Conservation (phyloP, 257 asterid genomes). For the Gentiana straminea region DNA sequence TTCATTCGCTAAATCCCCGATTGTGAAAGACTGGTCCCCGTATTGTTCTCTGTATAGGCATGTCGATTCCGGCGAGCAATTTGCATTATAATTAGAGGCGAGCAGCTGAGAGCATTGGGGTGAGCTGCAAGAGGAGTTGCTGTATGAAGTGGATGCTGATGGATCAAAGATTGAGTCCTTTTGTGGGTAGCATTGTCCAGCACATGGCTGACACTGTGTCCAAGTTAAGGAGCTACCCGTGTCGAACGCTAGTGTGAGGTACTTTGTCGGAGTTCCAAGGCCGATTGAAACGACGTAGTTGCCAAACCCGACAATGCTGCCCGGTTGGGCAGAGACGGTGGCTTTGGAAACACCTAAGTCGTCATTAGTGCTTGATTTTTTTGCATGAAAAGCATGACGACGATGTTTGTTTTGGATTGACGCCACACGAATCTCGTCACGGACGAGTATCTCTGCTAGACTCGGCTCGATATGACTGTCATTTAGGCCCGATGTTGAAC, state of each 20-base stretch:
- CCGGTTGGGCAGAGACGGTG: slow-evolving; percentile 34
- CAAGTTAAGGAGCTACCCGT: slow-evolving; percentile 85
- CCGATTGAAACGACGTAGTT: slow-evolving; percentile 56
- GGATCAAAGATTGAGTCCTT: slow-evolving; percentile 54
- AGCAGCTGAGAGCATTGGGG: slow-evolving; percentile 34
- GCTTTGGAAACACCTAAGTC: slow-evolving; percentile 7
- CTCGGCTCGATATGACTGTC: slow-evolving; percentile 2
- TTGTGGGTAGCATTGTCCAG: slow-evolving; percentile 37
- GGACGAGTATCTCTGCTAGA: slow-evolving; percentile 33
- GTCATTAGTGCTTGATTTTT: not conserved
- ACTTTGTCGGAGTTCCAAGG: slow-evolving; percentile 49
- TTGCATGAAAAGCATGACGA: not conserved
- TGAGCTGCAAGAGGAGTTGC: slow-evolving; percentile 39
- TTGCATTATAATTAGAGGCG: slow-evolving; percentile 28
- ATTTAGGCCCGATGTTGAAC: too few relatives aligned
- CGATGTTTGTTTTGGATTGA: slow-evolving; percentile 27
- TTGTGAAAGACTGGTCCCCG: slow-evolving; percentile 50
- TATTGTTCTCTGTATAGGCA: slow-evolving; percentile 50
- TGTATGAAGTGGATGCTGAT: slow-evolving; percentile 31
- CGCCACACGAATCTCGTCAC: slow-evolving; percentile 42
- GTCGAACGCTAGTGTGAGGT: slow-evolving; percentile 44
- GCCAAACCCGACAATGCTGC: slow-evolving; percentile 37
- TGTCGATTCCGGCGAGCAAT: slow-evolving; percentile 2
- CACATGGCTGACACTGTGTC: slow-evolving; percentile 82
- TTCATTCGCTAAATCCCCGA: slow-evolving; percentile 45